Percentiles rank a stretch among this genome's conserved stretches.
Evolutionary conservation across 805 yeast species (phyloP).

Genomic region (Candida ascalaphidarum): DNA sequence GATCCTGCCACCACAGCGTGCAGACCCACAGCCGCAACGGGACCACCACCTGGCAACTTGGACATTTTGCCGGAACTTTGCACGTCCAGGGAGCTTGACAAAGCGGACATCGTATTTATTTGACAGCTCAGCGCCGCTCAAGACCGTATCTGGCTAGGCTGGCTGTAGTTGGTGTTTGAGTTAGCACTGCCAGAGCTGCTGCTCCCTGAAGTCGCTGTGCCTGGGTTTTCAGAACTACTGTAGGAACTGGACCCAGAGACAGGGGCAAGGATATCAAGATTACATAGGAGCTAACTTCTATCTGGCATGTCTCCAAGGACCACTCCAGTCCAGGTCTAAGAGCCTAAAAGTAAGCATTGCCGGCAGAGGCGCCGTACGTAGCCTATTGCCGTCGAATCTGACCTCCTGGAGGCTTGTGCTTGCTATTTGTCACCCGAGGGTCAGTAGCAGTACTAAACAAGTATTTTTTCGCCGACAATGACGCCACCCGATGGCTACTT

Average conservation of each 20-base stretch:
- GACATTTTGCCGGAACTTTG: too few species aligned
- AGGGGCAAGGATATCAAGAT: conserved; percentile 2
- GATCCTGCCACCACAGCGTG: too few species aligned
- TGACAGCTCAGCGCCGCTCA: too few species aligned
- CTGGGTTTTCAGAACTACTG: conserved; percentile 16
- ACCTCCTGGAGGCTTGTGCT: conserved; percentile 13
- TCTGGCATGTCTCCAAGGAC: conserved; percentile 5
- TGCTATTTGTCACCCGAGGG: conserved; percentile 5
- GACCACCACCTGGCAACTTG: too few species aligned
- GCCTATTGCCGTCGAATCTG: conserved; percentile 15
- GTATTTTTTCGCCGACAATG: conserved; percentile 10
- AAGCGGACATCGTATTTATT: too few species aligned
- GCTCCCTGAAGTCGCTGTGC: too few species aligned
- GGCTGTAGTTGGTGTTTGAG: too few species aligned
- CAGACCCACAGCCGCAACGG: too few species aligned
- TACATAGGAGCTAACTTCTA: conserved; percentile 5
- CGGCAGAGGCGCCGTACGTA: conserved; percentile 13
- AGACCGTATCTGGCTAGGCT: too few species aligned
- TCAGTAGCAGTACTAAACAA: conserved; percentile 10
- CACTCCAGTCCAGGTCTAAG: conserved; percentile 12
- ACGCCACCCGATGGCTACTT: conserved; percentile 22
- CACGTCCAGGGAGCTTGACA: too few species aligned
- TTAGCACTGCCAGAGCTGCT: too few species aligned
- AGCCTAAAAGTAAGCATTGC: conserved; percentile 14
- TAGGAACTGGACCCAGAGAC: conserved; percentile 1